phyloP scores from a whole-genome alignment of 306 rosid genomes.

The Rosa lucieae region DNA sequence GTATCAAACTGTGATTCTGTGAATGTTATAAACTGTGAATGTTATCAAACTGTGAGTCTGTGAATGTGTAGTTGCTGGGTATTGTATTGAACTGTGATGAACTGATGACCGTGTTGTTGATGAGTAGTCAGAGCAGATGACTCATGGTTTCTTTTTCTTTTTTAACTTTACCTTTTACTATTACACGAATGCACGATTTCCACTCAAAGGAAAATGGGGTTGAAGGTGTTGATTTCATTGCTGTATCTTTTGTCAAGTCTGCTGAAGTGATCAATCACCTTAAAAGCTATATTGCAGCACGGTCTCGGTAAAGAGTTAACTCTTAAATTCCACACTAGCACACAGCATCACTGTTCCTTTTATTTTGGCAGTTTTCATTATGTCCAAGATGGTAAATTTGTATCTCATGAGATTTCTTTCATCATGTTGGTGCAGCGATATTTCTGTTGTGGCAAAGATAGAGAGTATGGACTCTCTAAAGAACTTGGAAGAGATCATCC shows the following conservation, averaged over 20 bases:
- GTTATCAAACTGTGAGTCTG: too few species aligned
- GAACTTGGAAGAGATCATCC: constrained; percentile 93
- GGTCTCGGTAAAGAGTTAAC: constrained; percentile 55
- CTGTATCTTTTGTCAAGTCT: constrained; percentile 96
- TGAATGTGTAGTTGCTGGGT: too few species aligned
- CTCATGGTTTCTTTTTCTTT: too few species aligned
- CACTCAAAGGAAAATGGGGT: too few species aligned
- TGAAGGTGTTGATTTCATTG: constrained; percentile 92
- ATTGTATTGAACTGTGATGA: too few species aligned
- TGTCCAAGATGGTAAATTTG: constrained; percentile 12
- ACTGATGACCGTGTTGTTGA: too few species aligned
- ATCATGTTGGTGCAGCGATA: constrained; percentile 57
- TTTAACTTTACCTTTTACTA: too few species aligned
- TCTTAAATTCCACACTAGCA: background rate
- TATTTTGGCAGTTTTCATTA: background rate
- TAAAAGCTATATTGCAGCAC: constrained; percentile 95
- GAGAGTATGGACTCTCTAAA: constrained; percentile 94
- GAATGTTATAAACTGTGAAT: too few species aligned
- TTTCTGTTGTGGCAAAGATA: constrained; percentile 87
- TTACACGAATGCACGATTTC: too few species aligned
- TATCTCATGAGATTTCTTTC: background rate
- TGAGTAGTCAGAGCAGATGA: too few species aligned
- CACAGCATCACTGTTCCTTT: background rate
- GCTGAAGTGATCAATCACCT: constrained; percentile 99
- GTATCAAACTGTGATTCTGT: too few species aligned